Evolutionary conservation across 2,329 filamentous ascomycete species (phyloP), one percentile per base, ranked within the genome.

Genomic region (Aspergillus brasiliensis): DNA sequence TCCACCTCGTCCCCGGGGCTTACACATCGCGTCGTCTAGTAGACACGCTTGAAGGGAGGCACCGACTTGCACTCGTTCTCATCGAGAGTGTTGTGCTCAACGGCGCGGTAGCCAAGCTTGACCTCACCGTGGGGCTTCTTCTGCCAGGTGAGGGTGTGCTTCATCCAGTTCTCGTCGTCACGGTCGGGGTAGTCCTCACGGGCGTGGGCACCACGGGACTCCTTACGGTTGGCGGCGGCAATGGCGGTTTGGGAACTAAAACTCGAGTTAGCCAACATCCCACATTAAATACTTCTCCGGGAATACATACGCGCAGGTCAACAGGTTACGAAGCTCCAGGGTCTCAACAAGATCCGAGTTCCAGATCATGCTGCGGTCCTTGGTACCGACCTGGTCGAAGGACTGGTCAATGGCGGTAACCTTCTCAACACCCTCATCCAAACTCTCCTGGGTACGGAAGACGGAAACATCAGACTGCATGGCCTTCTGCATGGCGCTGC

Each of bases 311-410:
- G 93, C 94, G 88, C 95, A 98, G 73, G 95, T 98, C 75, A 99
- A 83, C 73, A 99, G 80, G 80, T 99, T 99, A 74, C 93, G 87
- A 74, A 98, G 84, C 82, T 99, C 95, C 58, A 99, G 87, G 7
- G 94, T 96, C 85, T 98, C 94, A 63, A 97, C 92, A 40, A 98
- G 87, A 75, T 98, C 94, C 23, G 91, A 92, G 88, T 98, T 98
- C 94, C 94, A 98, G 83, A 98, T 98, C 94, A 98, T 97, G 85
- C 91, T 96, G 79, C 95, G 91, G 80, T 98, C 94, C 87, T 97
- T 96, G 82, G 91, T 97, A 73, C 92, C 91, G 69, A 98, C 89
- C 74, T 97, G 84, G 70, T 84, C 80, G 81, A 90, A 98, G 72
- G 83, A 85, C 70, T 85, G 79, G 77, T 98, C 94, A 69, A 98